Evolutionary conservation across 2,329 filamentous ascomycete species (phyloP), one percentile per base, ranked within the genome.

Genomic region (Chaetomiaceae sp.): DNA sequence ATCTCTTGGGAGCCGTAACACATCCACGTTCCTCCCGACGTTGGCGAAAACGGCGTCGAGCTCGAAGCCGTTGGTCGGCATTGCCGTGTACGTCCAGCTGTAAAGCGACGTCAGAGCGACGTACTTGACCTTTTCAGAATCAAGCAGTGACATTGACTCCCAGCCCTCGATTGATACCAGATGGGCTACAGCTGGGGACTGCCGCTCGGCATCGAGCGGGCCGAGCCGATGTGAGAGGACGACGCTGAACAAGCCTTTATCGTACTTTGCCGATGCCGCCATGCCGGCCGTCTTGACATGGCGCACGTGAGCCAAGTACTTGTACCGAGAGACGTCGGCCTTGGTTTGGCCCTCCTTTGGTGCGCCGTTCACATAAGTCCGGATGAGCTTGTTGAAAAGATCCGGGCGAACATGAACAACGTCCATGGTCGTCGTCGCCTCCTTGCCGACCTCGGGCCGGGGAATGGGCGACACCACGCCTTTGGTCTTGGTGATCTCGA

Each of bases 11-110:
- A 25, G 37, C n/a, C 23, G 32, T 45, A 41, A 9, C 13, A n/a
- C 14, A 20, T 16, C 7, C 8, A 36, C 5, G 13, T 2, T 27
- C 3, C 5, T 11, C 7, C 43, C 50, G 4, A 53, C 20, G 2
- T 53, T 5, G 7, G 8, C 51, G 43, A 72, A 69, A 0, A 66
- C 52, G 1, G 71, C 68, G 0, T 43, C 52, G 1, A 73, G 64
- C 49, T 71, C 71, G 44, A 71, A 58, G 0, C 61, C 55, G 1
- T 62, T 53, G 0, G 70, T 61, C 0, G 73, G 72, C 1, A 69
- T 43, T 2, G 60, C 58, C 0, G 65, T 69, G 44, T 75, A 75
- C 6, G 60, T 64, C 74, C 73, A 77, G 38, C 66, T 69, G 38
- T 70, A 56, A 0, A 76, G 56, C 0, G 68, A 71, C 16, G 64